These are phyloP conservation scores for Bruguiera gymnorhiza DNA, from an alignment of 345 rosid species.

Conservation along the genomic window DNA sequence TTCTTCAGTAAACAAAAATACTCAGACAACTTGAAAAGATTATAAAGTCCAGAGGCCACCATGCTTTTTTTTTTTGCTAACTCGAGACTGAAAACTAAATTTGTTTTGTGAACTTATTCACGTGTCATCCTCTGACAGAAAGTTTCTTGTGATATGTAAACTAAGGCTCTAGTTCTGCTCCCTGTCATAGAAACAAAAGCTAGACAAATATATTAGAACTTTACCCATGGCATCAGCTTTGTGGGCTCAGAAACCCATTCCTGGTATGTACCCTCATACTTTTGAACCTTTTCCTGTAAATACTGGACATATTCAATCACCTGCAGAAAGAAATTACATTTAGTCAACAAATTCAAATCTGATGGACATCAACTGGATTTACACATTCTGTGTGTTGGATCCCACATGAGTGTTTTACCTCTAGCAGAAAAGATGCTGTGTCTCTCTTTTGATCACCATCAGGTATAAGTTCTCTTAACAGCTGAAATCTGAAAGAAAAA, in stretches of 20 bases:
- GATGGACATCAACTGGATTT: neutral
- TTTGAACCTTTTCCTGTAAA: slow-evolving; percentile 35
- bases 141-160: neutral
- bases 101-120: neutral
- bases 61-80: neutral
- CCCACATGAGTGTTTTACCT: slow-evolving; percentile 16
- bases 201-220: neutral
- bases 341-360: slow-evolving; percentile 1
- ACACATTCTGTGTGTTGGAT: neutral
- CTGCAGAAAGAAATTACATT: slow-evolving; percentile 14
- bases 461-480: slow-evolving; percentile 34
- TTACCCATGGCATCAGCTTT: slow-evolving; percentile 39
- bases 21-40: neutral
- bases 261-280: slow-evolving; percentile 27
- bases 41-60: neutral
- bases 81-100: neutral
- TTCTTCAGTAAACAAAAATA: neutral
- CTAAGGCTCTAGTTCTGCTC: neutral
- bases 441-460: slow-evolving; percentile 36
- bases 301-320: slow-evolving; percentile 31
- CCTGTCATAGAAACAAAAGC: neutral
- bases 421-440: slow-evolving; percentile 33
- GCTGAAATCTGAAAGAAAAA: slow-evolving; percentile 30
- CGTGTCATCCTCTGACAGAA: neutral
- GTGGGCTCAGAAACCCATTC: slow-evolving; percentile 28